Percentiles rank a stretch among this genome's conserved stretches.
Conservation (phyloP, 305 asterid species). For the Ilex paraguariensis region DNA sequence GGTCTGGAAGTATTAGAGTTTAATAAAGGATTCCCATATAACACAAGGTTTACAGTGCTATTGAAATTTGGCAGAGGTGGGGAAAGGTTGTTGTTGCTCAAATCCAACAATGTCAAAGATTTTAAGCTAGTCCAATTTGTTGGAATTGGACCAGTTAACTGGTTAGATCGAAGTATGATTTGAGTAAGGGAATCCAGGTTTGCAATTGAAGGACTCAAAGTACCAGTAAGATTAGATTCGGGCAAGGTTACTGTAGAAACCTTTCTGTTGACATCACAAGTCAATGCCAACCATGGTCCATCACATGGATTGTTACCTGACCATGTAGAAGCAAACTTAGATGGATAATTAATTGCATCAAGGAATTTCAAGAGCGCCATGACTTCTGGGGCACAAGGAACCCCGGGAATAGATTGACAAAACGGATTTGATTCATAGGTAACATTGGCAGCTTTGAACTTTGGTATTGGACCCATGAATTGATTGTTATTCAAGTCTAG, state of each 20-base stretch:
- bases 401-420: slow-evolving; percentile 50
- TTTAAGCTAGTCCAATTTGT: slow-evolving; percentile 54
- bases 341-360: slow-evolving; percentile 64
- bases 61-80: slow-evolving; percentile 63
- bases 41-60: slow-evolving; percentile 30
- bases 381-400: slow-evolving; percentile 53
- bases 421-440: slow-evolving; percentile 49
- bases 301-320: slow-evolving; percentile 63
- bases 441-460: slow-evolving; percentile 48
- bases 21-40: slow-evolving; percentile 47
- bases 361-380: slow-evolving; percentile 68
- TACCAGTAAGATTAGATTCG: slow-evolving; percentile 55
- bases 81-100: slow-evolving; percentile 60
- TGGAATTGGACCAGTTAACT: slow-evolving; percentile 62
- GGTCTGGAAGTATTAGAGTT: slow-evolving; percentile 29
- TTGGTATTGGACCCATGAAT: slow-evolving; percentile 74
- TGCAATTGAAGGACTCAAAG: slow-evolving; percentile 60
- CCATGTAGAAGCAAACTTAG: slow-evolving; percentile 66
- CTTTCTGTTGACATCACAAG: slow-evolving; percentile 44
- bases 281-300: slow-evolving; percentile 59
- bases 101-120: slow-evolving; percentile 49
- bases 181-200: slow-evolving; percentile 54
- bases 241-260: slow-evolving; percentile 51
- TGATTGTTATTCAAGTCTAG: slow-evolving; percentile 76
- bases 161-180: slow-evolving; percentile 49